phyloP scores from a whole-genome alignment of 345 rosid genomes.

The Populus ilicifolia region DNA sequence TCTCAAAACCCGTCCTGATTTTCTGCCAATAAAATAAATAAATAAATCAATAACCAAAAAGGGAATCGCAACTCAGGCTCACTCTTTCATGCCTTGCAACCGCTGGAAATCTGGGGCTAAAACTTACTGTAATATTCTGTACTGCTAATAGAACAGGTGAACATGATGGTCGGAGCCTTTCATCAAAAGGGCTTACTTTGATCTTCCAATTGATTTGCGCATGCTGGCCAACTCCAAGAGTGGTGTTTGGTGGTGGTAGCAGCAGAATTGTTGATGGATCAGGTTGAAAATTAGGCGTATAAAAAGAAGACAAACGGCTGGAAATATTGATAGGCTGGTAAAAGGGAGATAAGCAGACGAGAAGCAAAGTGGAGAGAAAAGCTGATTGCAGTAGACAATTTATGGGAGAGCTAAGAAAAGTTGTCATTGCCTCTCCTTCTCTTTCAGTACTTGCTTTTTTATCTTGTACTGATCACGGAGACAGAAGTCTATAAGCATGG shows the following conservation, averaged over 20 bases:
- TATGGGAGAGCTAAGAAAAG: neutral
- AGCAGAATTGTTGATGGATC: neutral
- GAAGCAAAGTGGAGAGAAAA: neutral
- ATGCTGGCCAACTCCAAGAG: no score
- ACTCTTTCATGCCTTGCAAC: neutral
- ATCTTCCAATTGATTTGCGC: no score
- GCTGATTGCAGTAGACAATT: neutral
- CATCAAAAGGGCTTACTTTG: no score
- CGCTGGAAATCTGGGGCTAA: no score
- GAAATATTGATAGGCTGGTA: neutral
- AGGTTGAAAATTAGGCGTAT: neutral
- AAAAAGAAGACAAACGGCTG: neutral
- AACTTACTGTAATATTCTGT: no score
- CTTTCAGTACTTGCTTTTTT: no score
- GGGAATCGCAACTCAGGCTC: neutral
- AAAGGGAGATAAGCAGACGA: neutral
- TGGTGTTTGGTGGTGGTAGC: neutral
- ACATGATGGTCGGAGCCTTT: neutral
- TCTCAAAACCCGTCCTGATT: constrained; percentile 9
- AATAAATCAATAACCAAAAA: neutral
- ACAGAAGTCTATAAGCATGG: no score
- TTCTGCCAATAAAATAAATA: neutral
- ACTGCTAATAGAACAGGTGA: no score
- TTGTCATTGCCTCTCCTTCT: neutral
- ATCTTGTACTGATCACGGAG: no score